These are phyloP conservation scores for Cystobasidium ongulense DNA, from an alignment of 768 basidiomycete genomes.

Conservation along the genomic window DNA sequence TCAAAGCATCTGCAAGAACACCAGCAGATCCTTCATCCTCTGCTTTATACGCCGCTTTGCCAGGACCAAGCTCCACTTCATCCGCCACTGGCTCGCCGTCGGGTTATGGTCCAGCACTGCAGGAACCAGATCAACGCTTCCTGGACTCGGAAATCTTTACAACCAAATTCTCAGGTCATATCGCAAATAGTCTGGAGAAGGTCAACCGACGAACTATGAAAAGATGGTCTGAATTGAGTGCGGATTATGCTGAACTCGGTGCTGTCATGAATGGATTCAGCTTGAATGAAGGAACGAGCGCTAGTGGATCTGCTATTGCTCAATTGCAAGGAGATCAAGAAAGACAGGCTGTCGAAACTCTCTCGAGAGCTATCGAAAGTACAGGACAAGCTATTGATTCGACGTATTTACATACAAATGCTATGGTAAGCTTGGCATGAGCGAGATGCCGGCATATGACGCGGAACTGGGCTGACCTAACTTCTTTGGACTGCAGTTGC, in stretches of 20 bases:
- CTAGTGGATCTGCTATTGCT: constrained; percentile 10
- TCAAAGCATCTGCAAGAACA: constrained; percentile 90
- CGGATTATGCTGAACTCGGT: constrained; percentile 41
- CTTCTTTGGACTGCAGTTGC: constrained; percentile 53
- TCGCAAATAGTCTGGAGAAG: constrained; percentile 89
- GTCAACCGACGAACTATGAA: constrained; percentile 85
- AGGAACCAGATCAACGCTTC: constrained; percentile 88
- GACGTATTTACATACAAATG: constrained; percentile 84
- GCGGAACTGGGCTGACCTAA: too few species aligned
- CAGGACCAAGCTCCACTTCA: constrained; percentile 72
- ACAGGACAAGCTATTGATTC: constrained; percentile 93
- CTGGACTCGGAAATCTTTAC: constrained; percentile 94
- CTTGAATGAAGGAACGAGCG: constrained; percentile 25
- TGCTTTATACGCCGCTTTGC: constrained; percentile 63
- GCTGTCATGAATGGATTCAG: constrained; percentile 42
- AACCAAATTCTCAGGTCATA: constrained; percentile 83
- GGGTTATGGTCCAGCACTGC: constrained; percentile 52
- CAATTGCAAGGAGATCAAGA: constrained; percentile 74
- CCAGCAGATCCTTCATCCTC: constrained; percentile 70
- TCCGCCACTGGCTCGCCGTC: constrained; percentile 11
- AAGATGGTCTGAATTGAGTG: constrained; percentile 74
- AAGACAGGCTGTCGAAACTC: constrained; percentile 47
- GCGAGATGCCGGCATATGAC: too few species aligned
- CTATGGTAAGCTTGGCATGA: constrained; percentile 54
- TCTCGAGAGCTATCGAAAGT: constrained; percentile 84